These are phyloP conservation scores for Strobilomyces echinocephalus DNA, from an alignment of 768 basidiomycete genomes.

Conservation along the genomic window DNA sequence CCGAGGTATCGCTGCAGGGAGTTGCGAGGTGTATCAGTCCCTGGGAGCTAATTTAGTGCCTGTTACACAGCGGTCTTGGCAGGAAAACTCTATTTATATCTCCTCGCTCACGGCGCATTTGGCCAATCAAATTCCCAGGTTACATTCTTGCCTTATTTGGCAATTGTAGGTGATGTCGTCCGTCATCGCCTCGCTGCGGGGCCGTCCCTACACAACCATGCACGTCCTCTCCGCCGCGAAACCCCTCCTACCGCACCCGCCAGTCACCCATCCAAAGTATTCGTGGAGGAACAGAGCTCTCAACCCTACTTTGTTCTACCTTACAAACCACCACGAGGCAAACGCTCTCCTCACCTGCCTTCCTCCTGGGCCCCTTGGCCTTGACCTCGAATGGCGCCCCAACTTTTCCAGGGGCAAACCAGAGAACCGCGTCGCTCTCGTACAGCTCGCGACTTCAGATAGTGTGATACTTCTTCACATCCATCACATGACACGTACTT, in stretches of 20 bases:
- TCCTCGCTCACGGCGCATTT: slow-evolving; percentile 8
- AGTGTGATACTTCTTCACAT: slow-evolving; percentile 63
- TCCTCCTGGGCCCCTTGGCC: slow-evolving; percentile 42
- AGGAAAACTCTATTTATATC: slow-evolving; percentile 30
- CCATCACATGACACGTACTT: slow-evolving; percentile 47
- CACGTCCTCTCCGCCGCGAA: background rate
- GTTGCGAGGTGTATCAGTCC: background rate
- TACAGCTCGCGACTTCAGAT: slow-evolving; percentile 61
- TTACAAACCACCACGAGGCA: slow-evolving; percentile 32
- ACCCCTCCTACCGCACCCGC: background rate
- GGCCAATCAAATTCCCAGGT: slow-evolving; percentile 19
- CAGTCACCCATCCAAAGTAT: slow-evolving; percentile 8
- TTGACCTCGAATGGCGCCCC: slow-evolving; percentile 82
- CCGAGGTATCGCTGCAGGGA: background rate
- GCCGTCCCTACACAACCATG: slow-evolving; percentile 9
- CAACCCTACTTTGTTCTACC: slow-evolving; percentile 25
- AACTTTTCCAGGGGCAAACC: slow-evolving; percentile 45
- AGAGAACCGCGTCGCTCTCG: slow-evolving; percentile 67
- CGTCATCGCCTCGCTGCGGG: background rate
- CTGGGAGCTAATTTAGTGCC: slow-evolving; percentile 25
- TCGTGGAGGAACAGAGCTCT: slow-evolving; percentile 16
- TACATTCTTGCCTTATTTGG: slow-evolving; percentile 12
- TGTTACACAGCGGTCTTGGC: slow-evolving; percentile 30
- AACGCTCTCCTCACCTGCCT: slow-evolving; percentile 17
- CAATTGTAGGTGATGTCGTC: slow-evolving; percentile 4